Percentiles rank a stretch among this genome's conserved stretches.
phyloP scores from a whole-genome alignment of 2,329 filamentous ascomycete species.

The Xylariaceae sp. region DNA sequence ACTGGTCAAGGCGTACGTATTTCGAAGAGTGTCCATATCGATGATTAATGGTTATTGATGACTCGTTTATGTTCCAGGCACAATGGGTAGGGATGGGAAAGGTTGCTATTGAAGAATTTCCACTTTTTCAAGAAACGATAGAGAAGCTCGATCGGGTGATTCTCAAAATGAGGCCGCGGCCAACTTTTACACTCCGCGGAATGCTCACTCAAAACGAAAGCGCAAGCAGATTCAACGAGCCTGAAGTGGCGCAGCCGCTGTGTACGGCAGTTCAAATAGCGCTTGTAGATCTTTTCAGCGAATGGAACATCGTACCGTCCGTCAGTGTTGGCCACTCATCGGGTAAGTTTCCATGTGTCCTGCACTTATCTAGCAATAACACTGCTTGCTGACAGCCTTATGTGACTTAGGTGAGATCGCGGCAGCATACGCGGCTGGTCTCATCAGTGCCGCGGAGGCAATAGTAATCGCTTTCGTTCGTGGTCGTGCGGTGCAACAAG shows the following conservation, averaged over 20 bases:
- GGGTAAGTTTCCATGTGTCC: constrained; percentile 7
- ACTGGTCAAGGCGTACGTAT: constrained; percentile 25
- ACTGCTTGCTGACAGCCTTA: too few relatives aligned
- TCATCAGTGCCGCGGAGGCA: constrained; percentile 22
- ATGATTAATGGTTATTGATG: background rate
- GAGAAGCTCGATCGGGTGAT: constrained; percentile 13
- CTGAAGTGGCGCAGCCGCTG: constrained; percentile 29
- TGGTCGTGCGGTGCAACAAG: constrained; percentile 14
- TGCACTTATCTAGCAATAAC: too few relatives aligned
- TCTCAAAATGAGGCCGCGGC: constrained; percentile 7
- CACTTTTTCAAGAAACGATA: constrained; percentile 10
- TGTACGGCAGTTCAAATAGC: constrained; percentile 43
- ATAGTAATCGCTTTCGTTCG: constrained; percentile 24
- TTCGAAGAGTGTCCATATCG: background rate
- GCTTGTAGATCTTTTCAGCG: constrained; percentile 38
- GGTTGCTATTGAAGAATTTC: constrained; percentile 14
- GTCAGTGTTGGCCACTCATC: constrained; percentile 36
- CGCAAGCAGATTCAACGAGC: constrained; percentile 14
- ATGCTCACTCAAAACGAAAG: constrained; percentile 9
- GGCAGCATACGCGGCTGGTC: constrained; percentile 35
- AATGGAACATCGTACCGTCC: constrained; percentile 31
- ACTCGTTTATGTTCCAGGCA: constrained; percentile 10
- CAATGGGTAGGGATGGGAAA: constrained; percentile 29
- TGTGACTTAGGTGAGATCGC: constrained; percentile 35
- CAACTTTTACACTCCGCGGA: constrained; percentile 11